Evolutionary conservation across 2,329 filamentous ascomycete species (phyloP).

Genomic region (Botrytis aclada): DNA sequence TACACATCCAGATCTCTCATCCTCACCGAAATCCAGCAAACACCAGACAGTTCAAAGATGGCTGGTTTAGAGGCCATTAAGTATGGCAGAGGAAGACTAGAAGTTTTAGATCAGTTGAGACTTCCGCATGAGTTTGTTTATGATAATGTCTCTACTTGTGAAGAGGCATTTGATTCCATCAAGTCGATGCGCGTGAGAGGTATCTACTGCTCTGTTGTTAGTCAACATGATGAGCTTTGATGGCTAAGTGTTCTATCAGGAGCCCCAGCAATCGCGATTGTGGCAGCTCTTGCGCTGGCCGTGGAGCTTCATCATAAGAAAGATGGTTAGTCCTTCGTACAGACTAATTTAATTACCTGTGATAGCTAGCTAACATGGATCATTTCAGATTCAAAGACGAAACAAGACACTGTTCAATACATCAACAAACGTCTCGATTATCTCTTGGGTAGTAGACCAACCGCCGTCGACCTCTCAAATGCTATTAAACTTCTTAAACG

Average conservation of each 20-base stretch:
- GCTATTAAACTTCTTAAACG: constrained; percentile 77
- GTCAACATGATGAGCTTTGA: background rate
- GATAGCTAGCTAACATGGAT: background rate
- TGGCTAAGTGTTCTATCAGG: constrained; percentile 43
- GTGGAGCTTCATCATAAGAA: constrained; percentile 69
- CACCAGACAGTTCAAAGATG: constrained; percentile 23
- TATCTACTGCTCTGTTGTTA: constrained; percentile 24
- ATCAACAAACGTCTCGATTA: constrained; percentile 79
- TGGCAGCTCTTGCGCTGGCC: constrained; percentile 85
- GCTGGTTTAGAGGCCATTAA: constrained; percentile 69
- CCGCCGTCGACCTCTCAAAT: constrained; percentile 91
- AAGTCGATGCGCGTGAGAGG: constrained; percentile 73
- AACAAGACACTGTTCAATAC: constrained; percentile 62
- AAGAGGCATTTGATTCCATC: constrained; percentile 80
- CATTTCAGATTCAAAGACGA: constrained; percentile 26
- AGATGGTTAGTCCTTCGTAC: constrained; percentile 39
- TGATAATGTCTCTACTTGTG: constrained; percentile 65
- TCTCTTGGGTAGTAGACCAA: constrained; percentile 83
- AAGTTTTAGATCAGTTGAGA: constrained; percentile 80
- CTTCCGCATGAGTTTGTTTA: constrained; percentile 79
- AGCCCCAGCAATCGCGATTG: constrained; percentile 94
- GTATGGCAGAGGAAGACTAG: constrained; percentile 67
- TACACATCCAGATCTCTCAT: background rate
- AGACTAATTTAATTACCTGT: background rate
- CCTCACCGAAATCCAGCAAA: background rate